Base-by-base conservation (phyloP, 108 stramenopile genomes). In the Nannochloropsis gaditana region DNA sequence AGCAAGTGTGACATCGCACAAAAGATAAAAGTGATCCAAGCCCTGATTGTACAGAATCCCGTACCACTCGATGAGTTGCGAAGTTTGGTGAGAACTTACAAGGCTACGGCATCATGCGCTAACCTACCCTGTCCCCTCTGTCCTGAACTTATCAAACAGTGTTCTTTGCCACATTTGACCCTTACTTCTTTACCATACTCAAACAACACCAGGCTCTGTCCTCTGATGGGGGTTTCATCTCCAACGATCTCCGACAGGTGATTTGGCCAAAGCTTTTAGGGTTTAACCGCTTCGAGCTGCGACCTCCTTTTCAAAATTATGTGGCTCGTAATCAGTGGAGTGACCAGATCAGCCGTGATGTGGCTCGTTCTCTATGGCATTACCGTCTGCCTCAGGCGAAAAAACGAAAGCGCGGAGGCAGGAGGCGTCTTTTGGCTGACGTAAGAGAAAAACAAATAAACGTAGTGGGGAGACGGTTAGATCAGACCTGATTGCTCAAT, bases 331-430 rank as follows among this genome's bases (percentile, higher is more conserved):
- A 73, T 73, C 59, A 73, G n/a, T 73, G 59, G 59, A 73, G 59
- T 73, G 59, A 73, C 59, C 59, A 73, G n/a, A 73, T 73, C 59
- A n/a, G 59, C 19, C 59, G 59, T 73, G 59, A 73, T n/a, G 59
- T 73, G 19, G 59, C 59, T 73, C 59, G 59, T n/a, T 73, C 59
- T 4, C 59, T 73, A 15, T 73, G 59, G 59, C 59, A 73, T n/a
- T 73, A 73, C 59, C 59, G n/a, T n/a, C 15, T 73, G 59, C 59
- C 59, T 1, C 59, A 73, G 15, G 59, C 59, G 19, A 73, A 73
- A n/a, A 73, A 73, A n/a, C 59, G 59, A n/a, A 73, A 73, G 59
- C 59, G 59, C 4, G 59, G 59, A n/a, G n/a, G 59, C n/a, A 15
- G 59, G n/a, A 73, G 59, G n/a, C 15, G 59, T 15, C 59, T 73